Evolutionary conservation across 495 filamentous ascomycete genomes (phyloP).

Genomic region (Clavariopsis aquatica): DNA sequence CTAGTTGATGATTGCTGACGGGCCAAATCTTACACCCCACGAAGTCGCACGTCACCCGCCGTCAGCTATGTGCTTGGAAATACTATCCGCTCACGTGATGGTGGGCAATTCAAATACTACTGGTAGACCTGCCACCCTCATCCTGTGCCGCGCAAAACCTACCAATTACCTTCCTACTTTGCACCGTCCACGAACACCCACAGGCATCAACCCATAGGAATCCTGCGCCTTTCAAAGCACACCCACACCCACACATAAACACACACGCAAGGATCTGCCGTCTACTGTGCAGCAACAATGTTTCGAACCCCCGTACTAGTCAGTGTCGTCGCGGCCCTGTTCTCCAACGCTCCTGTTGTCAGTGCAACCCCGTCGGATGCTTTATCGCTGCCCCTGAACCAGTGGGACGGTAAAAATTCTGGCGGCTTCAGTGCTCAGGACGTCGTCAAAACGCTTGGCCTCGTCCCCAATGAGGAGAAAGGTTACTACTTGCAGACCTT

Average conservation of each 20-base stretch:
- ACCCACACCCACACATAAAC: too few relatives aligned
- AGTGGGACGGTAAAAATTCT: background rate
- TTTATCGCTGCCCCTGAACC: background rate
- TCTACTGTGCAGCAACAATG: background rate
- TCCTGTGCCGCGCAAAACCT: background rate
- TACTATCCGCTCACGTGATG: background rate
- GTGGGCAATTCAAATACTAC: background rate
- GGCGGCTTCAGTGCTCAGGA: constrained; percentile 27
- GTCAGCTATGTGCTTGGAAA: background rate
- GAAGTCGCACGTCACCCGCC: background rate
- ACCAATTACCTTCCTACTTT: constrained; percentile 1
- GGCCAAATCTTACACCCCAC: background rate
- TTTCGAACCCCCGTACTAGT: background rate
- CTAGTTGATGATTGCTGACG: too few relatives aligned
- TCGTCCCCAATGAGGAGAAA: constrained; percentile 50
- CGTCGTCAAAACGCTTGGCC: constrained; percentile 46
- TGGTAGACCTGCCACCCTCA: background rate
- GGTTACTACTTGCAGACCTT: constrained; percentile 54
- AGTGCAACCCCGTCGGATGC: background rate
- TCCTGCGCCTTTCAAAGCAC: background rate
- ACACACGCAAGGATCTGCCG: background rate
- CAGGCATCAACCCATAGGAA: background rate
- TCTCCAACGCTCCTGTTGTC: background rate
- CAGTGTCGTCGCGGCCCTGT: background rate
- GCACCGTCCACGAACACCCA: background rate